Base-by-base conservation (phyloP, 768 basidiomycete genomes). In the Pisolithus orientalis region DNA sequence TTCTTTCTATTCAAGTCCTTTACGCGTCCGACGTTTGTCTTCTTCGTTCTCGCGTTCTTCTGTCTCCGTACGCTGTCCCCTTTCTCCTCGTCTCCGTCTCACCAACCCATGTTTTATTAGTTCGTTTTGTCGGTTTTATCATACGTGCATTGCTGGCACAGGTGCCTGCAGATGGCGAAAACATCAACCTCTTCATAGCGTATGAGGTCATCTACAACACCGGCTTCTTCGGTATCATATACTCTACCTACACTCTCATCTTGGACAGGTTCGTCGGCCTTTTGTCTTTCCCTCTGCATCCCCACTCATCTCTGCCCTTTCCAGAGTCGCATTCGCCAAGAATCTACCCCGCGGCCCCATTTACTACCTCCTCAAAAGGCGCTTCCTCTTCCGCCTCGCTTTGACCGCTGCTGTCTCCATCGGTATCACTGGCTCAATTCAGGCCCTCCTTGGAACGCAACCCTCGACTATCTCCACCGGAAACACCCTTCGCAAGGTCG, bases 131-230 rank as follows among this genome's bases (percentile, higher is more conserved):
- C 0, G 60, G 53, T 1, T 59, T 62, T 14, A 21, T 58, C 47
- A 45, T 62, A n/a, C 60, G 64, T 4, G 57, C 56, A 0, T 2
- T 59, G 17, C 54, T 64, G 6, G 38, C 60, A 4, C 11, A 28
- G 39, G 63, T 57, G 6, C 11, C 53, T 1, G 31, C 62, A 24
- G 66, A 63, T 6, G 63, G 56, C 1, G 11, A 66, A 24, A 60
- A 65, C 21, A 0, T 60, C 31, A 29, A 60, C 44, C 9, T 65
- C 9, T 27, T 68, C 24, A 48, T 70, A 28, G 63, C 70, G 14
- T 63, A 65, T 17, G 52, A 60, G 50, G 60, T 71, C 51, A 39
- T 72, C 16, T 71, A 71, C 58, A 69, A 65, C 55, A 59, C 57
- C 1, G 69, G 68, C 28, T 70, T 72, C 64, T 72, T 68, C 31